phyloP scores from a whole-genome alignment of 2,329 filamentous ascomycete genomes.

The Fusarium sp. region DNA sequence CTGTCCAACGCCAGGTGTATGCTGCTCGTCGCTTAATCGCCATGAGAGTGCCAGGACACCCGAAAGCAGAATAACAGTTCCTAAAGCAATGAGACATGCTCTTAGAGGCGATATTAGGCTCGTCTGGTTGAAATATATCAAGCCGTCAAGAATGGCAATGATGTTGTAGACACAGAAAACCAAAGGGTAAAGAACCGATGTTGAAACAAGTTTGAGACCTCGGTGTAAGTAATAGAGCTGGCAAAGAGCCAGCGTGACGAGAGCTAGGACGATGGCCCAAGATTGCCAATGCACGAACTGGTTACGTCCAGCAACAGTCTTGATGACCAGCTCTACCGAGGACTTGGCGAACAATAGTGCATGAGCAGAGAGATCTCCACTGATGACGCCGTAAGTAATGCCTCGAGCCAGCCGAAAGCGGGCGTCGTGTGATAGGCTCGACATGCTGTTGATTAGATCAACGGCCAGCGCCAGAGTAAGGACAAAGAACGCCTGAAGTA shows the following conservation, averaged over 20 bases:
- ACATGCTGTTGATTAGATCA: slow-evolving; percentile 62
- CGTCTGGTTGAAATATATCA: slow-evolving; percentile 95
- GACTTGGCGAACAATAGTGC: slow-evolving; percentile 94
- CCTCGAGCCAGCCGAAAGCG: slow-evolving; percentile 80
- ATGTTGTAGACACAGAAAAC: slow-evolving; percentile 99
- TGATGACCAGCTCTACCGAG: slow-evolving; percentile 90
- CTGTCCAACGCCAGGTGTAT: slow-evolving; percentile 65
- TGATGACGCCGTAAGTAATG: slow-evolving; percentile 87
- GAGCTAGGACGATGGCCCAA: slow-evolving; percentile 85
- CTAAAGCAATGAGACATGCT: slow-evolving; percentile 83
- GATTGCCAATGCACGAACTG: slow-evolving; percentile 96
- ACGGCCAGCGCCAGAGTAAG: slow-evolving; percentile 70
- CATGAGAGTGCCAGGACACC: slow-evolving; percentile 93
- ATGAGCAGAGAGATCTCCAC: slow-evolving; percentile 93
- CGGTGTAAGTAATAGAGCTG: slow-evolving; percentile 96
- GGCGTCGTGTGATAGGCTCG: slow-evolving; percentile 64
- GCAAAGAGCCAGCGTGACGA: slow-evolving; percentile 82
- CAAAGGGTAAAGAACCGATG: slow-evolving; percentile 93
- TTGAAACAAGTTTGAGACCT: slow-evolving; percentile 92
- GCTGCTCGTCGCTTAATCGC: slow-evolving; percentile 84
- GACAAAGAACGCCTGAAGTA: slow-evolving; percentile 77
- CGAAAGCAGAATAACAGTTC: slow-evolving; percentile 83
- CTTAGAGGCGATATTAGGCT: slow-evolving; percentile 78
- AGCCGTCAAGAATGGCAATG: slow-evolving; percentile 93
- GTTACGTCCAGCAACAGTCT: slow-evolving; percentile 84